Evolutionary conservation across 306 rosid species (phyloP), one percentile per base, ranked within the genome.

Genomic region (Quercus glauca): DNA sequence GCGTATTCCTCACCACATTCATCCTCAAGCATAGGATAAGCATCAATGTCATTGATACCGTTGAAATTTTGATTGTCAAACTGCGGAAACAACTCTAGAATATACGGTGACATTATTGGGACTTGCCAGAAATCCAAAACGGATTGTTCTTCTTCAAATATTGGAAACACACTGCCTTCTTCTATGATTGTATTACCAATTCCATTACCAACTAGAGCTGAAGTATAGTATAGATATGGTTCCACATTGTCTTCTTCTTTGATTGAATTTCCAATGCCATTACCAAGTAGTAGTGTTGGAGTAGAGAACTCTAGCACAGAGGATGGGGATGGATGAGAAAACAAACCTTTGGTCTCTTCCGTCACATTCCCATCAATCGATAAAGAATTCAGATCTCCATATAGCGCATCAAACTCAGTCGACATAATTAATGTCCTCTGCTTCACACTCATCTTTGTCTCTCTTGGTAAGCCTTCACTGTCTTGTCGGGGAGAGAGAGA

Each of bases 301-400:
- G 85, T 57, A 29, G 86, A 68, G 37, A 85, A 83, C 74, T 90
- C 91, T 12, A 93, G 91, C 73, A 90, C 94, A 23, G 93, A 91
- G 13, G 91, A 90, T 25, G 89, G 91, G 19, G 43, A 35, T 28
- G 86, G 78, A 73, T 69, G 91, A 19, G 65, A 78, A 52, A 82
- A 58, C 75, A 63, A 58, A 37, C 76, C 74, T 14, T 69, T 52
- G 5, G 37, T 73, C 75, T 68, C 86, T 20, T 73, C 83, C 31
- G 49, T 28, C 75, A 77, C 57, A 14, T 21, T 26, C n/a, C 35
- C 41, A 73, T 78, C 81, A 28, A 29, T 75, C 13, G 59, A 20
- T 14, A 53, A 55, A 56, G 73, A 35, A 23, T 78, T 80, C 74
- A 35, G 43, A 35, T 6, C 9, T 6, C 41, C 9, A 35, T 6